These are phyloP conservation scores for Alternaria sp. DNA, from an alignment of 2,329 filamentous ascomycete species.

Conservation along the genomic window DNA sequence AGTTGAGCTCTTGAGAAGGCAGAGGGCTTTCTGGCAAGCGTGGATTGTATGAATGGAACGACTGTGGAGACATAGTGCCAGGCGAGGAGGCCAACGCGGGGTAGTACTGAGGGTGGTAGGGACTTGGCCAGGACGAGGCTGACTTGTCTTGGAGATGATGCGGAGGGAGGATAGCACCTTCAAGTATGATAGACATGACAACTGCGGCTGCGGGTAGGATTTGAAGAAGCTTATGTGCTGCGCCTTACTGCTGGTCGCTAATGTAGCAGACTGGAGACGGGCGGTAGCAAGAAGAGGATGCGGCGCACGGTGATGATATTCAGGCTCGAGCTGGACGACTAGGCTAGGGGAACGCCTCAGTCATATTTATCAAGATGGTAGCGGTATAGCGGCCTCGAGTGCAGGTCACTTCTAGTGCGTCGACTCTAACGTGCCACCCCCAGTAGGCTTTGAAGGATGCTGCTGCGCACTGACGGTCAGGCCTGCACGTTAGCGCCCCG, in stretches of 20 bases:
- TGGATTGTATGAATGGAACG: slow-evolving; percentile 37
- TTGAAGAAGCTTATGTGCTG: slow-evolving; percentile 19
- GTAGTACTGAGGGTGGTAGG: slow-evolving; percentile 34
- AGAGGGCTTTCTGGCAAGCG: slow-evolving; percentile 36
- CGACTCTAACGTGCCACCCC: slow-evolving; percentile 39
- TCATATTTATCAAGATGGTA: slow-evolving; percentile 31
- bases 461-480: slow-evolving; percentile 30
- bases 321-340: slow-evolving; percentile 18
- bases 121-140: slow-evolving; percentile 33
- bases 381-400: slow-evolving; percentile 20
- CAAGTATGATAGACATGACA: slow-evolving; percentile 45
- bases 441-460: slow-evolving; percentile 32
- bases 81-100: slow-evolving; percentile 36
- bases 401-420: slow-evolving; percentile 39
- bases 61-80: slow-evolving; percentile 41
- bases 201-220: slow-evolving; percentile 14
- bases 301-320: slow-evolving; percentile 12
- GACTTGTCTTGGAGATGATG: slow-evolving; percentile 38
- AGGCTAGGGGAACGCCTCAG: slow-evolving; percentile 23
- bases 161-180: slow-evolving; percentile 44
- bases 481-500: slow-evolving; percentile 34
- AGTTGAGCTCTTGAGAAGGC: slow-evolving; percentile 31
- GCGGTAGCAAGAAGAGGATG: slow-evolving; percentile 10
- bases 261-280: slow-evolving; percentile 16
- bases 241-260: slow-evolving; percentile 16